Percentiles rank a stretch among this genome's conserved stretches.
Conservation (phyloP, 805 yeast genomes). For the Candida namnaoensis region DNA sequence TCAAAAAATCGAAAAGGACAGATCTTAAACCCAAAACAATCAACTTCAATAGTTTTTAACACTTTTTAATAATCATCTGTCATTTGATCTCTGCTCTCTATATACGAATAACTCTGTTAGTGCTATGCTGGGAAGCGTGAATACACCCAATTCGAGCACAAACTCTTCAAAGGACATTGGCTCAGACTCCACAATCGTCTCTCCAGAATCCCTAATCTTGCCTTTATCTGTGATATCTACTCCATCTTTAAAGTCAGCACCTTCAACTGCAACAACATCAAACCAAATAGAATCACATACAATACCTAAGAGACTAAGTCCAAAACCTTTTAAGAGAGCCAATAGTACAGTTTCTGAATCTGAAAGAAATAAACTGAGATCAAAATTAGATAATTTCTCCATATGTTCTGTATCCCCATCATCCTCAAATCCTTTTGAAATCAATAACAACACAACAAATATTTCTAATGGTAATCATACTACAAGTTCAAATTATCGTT, state of each 20-base stretch:
- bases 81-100: no score
- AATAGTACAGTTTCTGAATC: constrained; percentile 10
- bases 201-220: background rate
- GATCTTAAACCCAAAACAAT: no score
- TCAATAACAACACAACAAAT: constrained; percentile 4
- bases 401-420: background rate
- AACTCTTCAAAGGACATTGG: no score
- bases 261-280: background rate
- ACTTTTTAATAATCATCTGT: no score
- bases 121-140: background rate
- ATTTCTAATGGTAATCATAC: background rate
- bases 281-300: background rate
- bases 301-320: background rate
- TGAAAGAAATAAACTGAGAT: constrained; percentile 16
- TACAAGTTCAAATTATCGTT: no score
- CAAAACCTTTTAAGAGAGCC: constrained; percentile 13
- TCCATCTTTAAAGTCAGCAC: background rate
- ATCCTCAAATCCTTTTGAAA: background rate
- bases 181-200: no score
- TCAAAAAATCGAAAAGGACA: no score
- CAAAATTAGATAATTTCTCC: constrained; percentile 6
- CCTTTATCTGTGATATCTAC: background rate
- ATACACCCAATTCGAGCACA: no score
- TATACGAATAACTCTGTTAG: background rate
- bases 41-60: no score